Base-by-base conservation (phyloP, 2,329 filamentous ascomycete species). In the Colletotrichum salicis region DNA sequence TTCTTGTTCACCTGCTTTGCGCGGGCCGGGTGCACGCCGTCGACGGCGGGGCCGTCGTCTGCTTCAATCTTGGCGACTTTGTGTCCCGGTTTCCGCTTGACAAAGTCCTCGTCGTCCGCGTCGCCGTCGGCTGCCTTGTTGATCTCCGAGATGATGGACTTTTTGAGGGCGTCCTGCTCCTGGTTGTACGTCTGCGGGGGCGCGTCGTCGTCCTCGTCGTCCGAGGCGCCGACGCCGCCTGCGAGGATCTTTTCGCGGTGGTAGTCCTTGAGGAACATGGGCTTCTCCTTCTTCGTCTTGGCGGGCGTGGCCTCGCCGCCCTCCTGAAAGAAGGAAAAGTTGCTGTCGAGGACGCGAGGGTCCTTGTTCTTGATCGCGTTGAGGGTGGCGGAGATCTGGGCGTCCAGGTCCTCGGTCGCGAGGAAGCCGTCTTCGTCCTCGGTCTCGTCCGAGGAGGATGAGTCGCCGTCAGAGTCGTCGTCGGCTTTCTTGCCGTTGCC, bases 401-500 rank as follows among this genome's bases (percentile, higher is more conserved):
- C 89, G 80, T 99, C 96, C 55, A 98, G 87, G 41, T 91, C 91
- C 78, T 93, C 92, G 19, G 95, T 98, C 35, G 92, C 94, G 13
- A 99, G 86, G 76, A 96, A 94, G 65, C 93, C 96, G 33, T 94
- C 92, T 76, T 98, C 96, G 77, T 98, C 96, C 81, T 98, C 96
- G 22, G 92, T 91, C 78, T 97, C 94, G 75, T 93, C 91, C 3
- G 90, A 92, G 1, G 92, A 92, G 3, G 91, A 92, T n/a, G 89
- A 88, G 15, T 90, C 88, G 48, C 87, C 86, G 59, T 86, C 86
- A 29, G 83, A 80, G 41, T 84, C 83, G 35, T 88, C 85, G n/a
- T 84, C 84, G 41, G 15, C 41, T 1, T 48, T 7, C 55, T 86
- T 87, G 33, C 83, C 81, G 45, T 78, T 83, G 66, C 83, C 84